phyloP scores from a whole-genome alignment of 1,284 basidiomycete genomes.

The Ustilago xerochloae region DNA sequence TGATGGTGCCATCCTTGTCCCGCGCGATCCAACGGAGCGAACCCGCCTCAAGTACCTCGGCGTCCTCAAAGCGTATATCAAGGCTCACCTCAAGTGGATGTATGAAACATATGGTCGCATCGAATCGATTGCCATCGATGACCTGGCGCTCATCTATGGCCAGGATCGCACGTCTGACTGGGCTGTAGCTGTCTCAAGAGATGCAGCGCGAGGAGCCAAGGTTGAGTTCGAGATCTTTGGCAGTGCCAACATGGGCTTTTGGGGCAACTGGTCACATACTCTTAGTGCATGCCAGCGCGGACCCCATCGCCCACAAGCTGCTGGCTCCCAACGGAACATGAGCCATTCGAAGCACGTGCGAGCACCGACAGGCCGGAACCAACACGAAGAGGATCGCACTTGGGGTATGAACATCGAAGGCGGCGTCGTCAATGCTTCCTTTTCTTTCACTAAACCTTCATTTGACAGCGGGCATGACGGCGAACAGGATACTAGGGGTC shows the following conservation, averaged over 20 bases:
- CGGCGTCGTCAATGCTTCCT: slow-evolving; percentile 25
- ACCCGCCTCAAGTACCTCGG: slow-evolving; percentile 52
- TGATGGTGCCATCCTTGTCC: slow-evolving; percentile 55
- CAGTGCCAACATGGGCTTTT: slow-evolving; percentile 33
- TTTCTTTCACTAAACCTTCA: slow-evolving; percentile 9
- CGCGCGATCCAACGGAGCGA: slow-evolving; percentile 55
- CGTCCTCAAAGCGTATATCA: slow-evolving; percentile 56
- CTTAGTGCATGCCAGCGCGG: slow-evolving; percentile 51
- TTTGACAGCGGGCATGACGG: neutral
- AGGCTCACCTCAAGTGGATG: slow-evolving; percentile 53
- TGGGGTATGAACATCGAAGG: slow-evolving; percentile 16
- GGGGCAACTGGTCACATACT: slow-evolving; percentile 55
- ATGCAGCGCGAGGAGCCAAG: slow-evolving; percentile 42
- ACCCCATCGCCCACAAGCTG: slow-evolving; percentile 36
- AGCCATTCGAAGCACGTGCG: slow-evolving; percentile 12
- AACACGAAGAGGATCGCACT: neutral
- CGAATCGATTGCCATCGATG: slow-evolving; percentile 54
- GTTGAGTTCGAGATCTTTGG: slow-evolving; percentile 58
- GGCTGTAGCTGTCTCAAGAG: slow-evolving; percentile 53
- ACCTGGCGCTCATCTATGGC: slow-evolving; percentile 50
- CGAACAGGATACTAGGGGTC: slow-evolving; percentile 14
- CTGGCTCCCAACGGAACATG: neutral
- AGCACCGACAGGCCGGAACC: slow-evolving; percentile 1
- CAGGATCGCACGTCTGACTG: slow-evolving; percentile 58
- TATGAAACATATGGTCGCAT: slow-evolving; percentile 49